Percentiles rank a stretch among this genome's conserved stretches.
These are phyloP conservation scores for Tetrahymena thermophila DNA, from an alignment of 73 alveolate species.

Conservation along the genomic window DNA sequence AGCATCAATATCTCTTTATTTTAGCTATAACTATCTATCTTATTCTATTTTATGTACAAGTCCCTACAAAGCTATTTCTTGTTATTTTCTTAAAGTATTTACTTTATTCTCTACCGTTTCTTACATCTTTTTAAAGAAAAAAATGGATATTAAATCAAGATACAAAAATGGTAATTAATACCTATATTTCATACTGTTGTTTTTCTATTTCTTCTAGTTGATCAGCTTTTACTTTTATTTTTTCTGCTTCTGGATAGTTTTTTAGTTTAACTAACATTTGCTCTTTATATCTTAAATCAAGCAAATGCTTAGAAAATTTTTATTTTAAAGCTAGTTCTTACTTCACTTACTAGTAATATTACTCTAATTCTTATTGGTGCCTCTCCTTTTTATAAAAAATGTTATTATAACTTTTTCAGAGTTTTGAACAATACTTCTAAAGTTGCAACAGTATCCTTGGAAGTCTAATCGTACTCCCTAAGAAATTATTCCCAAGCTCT, in stretches of 20 bases:
- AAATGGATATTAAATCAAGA: not conserved
- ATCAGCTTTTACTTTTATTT: slow-evolving; percentile 42
- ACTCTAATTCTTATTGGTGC: slow-evolving; percentile 31
- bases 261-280: slow-evolving; percentile 32
- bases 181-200: slow-evolving; percentile 22
- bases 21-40: not conserved
- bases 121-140: not conserved
- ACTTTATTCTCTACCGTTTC: not conserved
- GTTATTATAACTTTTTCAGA: not conserved
- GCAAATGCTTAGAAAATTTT: slow-evolving; percentile 46
- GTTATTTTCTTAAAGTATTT: not conserved
- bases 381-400: slow-evolving; percentile 11
- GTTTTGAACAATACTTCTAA: slow-evolving; percentile 5
- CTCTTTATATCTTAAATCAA: slow-evolving; percentile 42
- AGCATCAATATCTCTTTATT: not conserved
- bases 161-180: not conserved
- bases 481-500: slow-evolving; percentile 57
- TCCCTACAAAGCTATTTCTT: not conserved
- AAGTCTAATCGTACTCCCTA: slow-evolving; percentile 54
- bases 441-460: slow-evolving; percentile 37
- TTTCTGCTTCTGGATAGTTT: slow-evolving; percentile 50
- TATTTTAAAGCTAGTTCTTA: slow-evolving; percentile 25
- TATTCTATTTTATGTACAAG: not conserved
- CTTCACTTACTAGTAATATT: slow-evolving; percentile 17
- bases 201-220: slow-evolving; percentile 46